These are phyloP conservation scores for Vigna unguiculata DNA, from an alignment of 306 rosid species.

Conservation along the genomic window DNA sequence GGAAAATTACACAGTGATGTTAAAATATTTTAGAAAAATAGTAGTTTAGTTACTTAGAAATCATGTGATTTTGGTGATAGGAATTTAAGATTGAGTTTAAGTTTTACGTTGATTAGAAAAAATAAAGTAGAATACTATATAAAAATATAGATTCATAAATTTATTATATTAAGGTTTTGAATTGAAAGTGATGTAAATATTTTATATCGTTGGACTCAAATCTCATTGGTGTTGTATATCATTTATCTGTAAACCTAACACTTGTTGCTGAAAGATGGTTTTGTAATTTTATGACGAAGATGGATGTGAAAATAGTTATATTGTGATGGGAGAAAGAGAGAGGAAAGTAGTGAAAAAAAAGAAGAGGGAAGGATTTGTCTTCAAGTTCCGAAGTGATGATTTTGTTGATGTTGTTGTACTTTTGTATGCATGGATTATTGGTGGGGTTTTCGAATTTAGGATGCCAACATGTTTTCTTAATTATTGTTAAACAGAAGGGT, in stretches of 20 bases:
- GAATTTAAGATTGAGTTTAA: too few species aligned
- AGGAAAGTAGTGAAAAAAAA: neutral
- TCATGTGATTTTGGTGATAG: too few species aligned
- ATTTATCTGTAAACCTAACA: too few species aligned
- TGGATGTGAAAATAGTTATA: neutral
- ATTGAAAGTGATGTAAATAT: too few species aligned
- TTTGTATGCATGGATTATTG: constrained; percentile 34
- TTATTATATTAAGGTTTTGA: too few species aligned
- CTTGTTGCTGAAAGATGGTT: neutral
- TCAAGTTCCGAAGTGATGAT: constrained; percentile 37
- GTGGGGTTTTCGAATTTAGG: constrained; percentile 50
- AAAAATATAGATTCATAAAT: too few species aligned
- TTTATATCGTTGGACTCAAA: too few species aligned
- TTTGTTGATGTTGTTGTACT: constrained; percentile 28
- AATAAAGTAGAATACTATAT: too few species aligned
- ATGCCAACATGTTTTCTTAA: constrained; percentile 51
- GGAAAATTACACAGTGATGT: neutral
- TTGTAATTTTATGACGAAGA: neutral
- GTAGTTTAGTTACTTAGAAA: too few species aligned
- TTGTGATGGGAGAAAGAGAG: too few species aligned
- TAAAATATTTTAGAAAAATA: neutral
- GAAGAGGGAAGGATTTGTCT: constrained; percentile 5
- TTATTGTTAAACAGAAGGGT: constrained; percentile 52
- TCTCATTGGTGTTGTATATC: too few species aligned
- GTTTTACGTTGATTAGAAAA: too few species aligned